Conservation (phyloP, 2,329 filamentous ascomycete species). For the Exophiala viscosa region DNA sequence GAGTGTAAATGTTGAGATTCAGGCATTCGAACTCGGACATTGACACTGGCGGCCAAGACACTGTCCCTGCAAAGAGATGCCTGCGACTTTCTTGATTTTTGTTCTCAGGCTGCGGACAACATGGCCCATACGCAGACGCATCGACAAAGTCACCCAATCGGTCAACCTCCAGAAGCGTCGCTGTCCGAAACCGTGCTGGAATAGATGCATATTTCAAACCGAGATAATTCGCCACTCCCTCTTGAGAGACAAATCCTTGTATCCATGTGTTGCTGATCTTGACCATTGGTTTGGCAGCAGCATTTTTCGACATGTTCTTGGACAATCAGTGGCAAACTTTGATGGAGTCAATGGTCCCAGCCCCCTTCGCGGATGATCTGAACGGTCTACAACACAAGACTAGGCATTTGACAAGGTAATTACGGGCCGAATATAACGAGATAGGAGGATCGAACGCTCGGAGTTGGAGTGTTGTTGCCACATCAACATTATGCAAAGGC, state of each 20-base stretch:
- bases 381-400: too few relatives aligned
- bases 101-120: conserved; percentile 2
- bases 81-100: background rate
- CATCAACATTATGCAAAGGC: too few relatives aligned
- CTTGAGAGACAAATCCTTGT: background rate
- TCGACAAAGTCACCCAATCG: background rate
- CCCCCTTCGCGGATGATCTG: too few relatives aligned
- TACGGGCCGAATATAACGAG: too few relatives aligned
- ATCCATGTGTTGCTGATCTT: too few relatives aligned
- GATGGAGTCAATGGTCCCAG: too few relatives aligned
- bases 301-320: too few relatives aligned
- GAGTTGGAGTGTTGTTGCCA: too few relatives aligned
- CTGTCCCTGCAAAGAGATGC: conserved; percentile 1
- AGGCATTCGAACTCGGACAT: conserved; percentile 46
- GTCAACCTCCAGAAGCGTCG: background rate
- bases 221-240: background rate
- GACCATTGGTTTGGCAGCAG: too few relatives aligned
- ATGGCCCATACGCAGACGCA: background rate
- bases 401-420: too few relatives aligned
- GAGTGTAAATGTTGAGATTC: conserved; percentile 42
- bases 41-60: conserved; percentile 22
- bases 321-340: too few relatives aligned
- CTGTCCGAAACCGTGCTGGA: background rate
- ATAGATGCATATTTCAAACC: conserved; percentile 1
- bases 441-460: too few relatives aligned